phyloP scores from a whole-genome alignment of 805 yeast species.

The Starmerella gropengiesseri region DNA sequence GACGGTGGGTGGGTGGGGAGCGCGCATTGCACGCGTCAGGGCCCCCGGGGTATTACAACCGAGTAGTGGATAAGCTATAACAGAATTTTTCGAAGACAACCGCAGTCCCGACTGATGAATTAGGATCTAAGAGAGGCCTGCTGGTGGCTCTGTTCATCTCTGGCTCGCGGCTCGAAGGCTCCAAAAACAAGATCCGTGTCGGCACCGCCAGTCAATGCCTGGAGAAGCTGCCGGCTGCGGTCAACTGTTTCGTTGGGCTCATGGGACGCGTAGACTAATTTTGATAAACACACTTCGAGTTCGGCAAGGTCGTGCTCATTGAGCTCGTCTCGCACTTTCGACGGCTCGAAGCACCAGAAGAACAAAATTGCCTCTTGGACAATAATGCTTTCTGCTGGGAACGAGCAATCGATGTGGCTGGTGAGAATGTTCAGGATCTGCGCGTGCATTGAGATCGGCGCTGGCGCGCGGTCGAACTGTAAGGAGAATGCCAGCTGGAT shows the following conservation, averaged over 20 bases:
- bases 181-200: constrained; percentile 11
- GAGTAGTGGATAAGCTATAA: no score
- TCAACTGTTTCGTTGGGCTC: constrained; percentile 1
- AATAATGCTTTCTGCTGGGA: background rate
- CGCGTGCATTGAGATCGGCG: background rate
- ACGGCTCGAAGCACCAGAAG: constrained; percentile 15
- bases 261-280: constrained; percentile 4
- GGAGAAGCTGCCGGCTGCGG: constrained; percentile 14
- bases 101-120: no score
- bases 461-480: background rate
- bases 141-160: background rate
- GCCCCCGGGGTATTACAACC: no score
- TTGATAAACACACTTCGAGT: constrained; percentile 15
- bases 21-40: no score
- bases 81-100: no score
- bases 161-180: constrained; percentile 9
- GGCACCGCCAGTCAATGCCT: constrained; percentile 9
- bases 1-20: no score
- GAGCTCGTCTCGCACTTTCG: constrained; percentile 8
- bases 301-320: constrained; percentile 10
- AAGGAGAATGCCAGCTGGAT: constrained; percentile 6
- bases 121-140: no score
- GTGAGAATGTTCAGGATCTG: background rate
- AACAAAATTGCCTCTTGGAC: constrained; percentile 8
- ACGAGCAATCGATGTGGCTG: constrained; percentile 2